Evolutionary conservation across 768 basidiomycete species (phyloP), one percentile per base, ranked within the genome.

Genomic region (Kwoniella mangroviensis): DNA sequence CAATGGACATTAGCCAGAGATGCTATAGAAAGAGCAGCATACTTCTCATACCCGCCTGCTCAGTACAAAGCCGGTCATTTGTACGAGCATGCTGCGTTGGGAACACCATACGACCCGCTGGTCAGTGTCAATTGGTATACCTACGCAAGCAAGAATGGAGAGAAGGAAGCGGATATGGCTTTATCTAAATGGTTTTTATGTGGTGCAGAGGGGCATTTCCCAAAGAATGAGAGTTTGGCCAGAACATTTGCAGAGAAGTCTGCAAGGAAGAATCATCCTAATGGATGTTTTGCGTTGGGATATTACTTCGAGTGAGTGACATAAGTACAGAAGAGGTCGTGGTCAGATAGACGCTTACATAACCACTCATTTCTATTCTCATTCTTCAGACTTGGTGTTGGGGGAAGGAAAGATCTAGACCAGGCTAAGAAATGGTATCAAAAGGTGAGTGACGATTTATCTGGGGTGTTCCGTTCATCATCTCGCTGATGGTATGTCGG

Each of bases 111-210:
- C 82, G 95, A 98, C 79, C 89, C 96, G 0, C 85, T 96, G 19
- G 85, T 96, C 45, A 91, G 89, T 64, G 94, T 98, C 22, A 92
- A 95, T 80, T 98, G 93, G 80, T 98, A 98, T 83, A 80, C 81
- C 15, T 83, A 84, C 11, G 83, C 81, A 1, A 90, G 89, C 67
- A 90, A 95, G 83, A 88, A 91, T 69, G 92, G 92, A 42, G 93
- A 97, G 82, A 86, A 88, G 24, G 94, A 98, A 81, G 96, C 96
- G 0, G 94, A 98, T 80, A 95, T 98, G 94, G 95, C 94, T 2
- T 87, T 98, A 63, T 90, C 89, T 82, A 98, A 97, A 84, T 98
- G 96, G 95, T 98, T 97, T 85, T 84, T 98, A 59, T 95, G 94
- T 79, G 95, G 95, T 3, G 89, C 90, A 0, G 85, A 85, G 12